A percentile compares a stretch with the other conserved stretches of the same genome.
Conservation (phyloP, 2,329 filamentous ascomycete genomes). For the Venturia oleaginea region DNA sequence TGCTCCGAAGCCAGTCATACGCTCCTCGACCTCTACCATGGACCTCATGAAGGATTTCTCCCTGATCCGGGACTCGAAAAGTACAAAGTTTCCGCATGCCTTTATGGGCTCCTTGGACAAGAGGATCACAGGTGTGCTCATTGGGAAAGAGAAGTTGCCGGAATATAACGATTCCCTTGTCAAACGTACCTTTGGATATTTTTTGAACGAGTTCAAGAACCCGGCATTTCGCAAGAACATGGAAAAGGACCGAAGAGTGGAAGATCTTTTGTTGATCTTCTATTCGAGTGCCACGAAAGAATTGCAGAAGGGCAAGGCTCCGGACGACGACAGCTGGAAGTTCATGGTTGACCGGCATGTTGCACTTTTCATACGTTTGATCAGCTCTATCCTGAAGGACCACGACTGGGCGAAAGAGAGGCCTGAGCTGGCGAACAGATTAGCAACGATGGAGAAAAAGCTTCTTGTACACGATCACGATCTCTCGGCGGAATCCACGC, state of each 20-base stretch:
- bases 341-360: slow-evolving; percentile 87
- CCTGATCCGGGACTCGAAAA: slow-evolving; percentile 56
- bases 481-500: slow-evolving; percentile 53
- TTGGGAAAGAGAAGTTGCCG: slow-evolving; percentile 71
- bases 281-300: slow-evolving; percentile 92
- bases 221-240: slow-evolving; percentile 80
- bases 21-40: slow-evolving; percentile 62
- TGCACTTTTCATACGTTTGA: slow-evolving; percentile 83
- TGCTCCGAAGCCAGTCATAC: slow-evolving; percentile 49
- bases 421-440: slow-evolving; percentile 69
- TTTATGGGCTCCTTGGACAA: slow-evolving; percentile 66
- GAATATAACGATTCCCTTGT: slow-evolving; percentile 87
- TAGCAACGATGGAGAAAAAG: slow-evolving; percentile 83
- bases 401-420: slow-evolving; percentile 78
- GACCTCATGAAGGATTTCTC: slow-evolving; percentile 86
- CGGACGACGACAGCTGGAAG: slow-evolving; percentile 83
- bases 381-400: slow-evolving; percentile 69
- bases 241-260: slow-evolving; percentile 87
- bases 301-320: slow-evolving; percentile 64
- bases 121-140: slow-evolving; percentile 69
- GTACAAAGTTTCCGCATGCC: slow-evolving; percentile 60
- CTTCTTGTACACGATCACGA: slow-evolving; percentile 91
- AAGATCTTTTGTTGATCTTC: slow-evolving; percentile 91
- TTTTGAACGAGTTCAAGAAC: slow-evolving; percentile 88
- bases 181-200: slow-evolving; percentile 89